Base-by-base conservation (phyloP, 1,284 basidiomycete species). In the Nidula niveotomentosa region DNA sequence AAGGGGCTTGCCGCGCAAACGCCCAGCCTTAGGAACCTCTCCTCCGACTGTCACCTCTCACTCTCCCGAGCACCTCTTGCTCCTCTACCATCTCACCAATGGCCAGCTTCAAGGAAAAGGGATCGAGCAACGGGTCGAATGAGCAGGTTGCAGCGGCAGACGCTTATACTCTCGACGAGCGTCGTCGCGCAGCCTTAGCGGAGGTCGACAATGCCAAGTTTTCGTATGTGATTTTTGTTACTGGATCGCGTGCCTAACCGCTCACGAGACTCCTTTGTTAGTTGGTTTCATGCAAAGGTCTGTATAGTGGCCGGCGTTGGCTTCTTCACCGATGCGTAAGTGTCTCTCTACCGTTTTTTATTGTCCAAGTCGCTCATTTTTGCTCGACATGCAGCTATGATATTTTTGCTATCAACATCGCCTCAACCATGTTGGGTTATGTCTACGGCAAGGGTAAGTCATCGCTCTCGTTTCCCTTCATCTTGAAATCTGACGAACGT, bases 321-420 rank as follows among this genome's bases (percentile, higher is more conserved):
- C 36, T 92, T 93, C 77, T 93, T 91, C 75, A 91, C 90, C 44
- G 90, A 91, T 71, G 88, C 88, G 81, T 90, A 64, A 66, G 85
- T 71, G 10, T 12, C 8, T 30, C 10, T 30, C 10, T 36, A 4
- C 30, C 6, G 33, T 34, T 12, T 44, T 46, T 50, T 1, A 10
- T 30, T 30, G 8, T 30, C 2, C 43, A 18, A 2, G 23, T 7
- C 6, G 36, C 9, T 12, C 33, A 37, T 36, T 48, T 41, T 47
- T 46, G 17, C 45, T 41, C 48, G 36, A 17, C 15, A 33, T 35
- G 23, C 45, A 86, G 84, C 52, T 89, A 89, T 61, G 86, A 90
- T 59, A 82, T 89, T 41, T 89, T 89, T 56, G 85, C 86, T 0
- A 89, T 94, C 72, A 91, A 86, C 63, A 86, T 93, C 47, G 90